Conservation (phyloP, 2,329 filamentous ascomycete species). For the Diplodia scrobiculata region DNA sequence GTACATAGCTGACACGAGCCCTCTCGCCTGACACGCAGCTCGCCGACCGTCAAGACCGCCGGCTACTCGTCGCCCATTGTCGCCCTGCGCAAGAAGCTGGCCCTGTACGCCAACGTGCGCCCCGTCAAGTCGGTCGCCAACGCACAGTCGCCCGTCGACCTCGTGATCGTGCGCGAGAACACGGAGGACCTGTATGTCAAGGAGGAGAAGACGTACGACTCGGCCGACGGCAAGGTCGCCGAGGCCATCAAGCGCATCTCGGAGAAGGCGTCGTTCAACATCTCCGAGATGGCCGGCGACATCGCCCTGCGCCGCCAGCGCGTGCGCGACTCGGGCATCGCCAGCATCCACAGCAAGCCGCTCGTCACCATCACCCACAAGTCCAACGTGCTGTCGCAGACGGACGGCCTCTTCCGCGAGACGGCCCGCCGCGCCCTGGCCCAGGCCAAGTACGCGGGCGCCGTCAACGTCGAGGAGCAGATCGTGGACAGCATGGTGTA, state of each 20-base stretch:
- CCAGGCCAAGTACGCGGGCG: constrained; percentile 61
- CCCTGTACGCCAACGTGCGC: constrained; percentile 95
- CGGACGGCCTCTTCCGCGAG: constrained; percentile 90
- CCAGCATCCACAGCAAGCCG: constrained; percentile 66
- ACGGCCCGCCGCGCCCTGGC: constrained; percentile 74
- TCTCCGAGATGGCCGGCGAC: constrained; percentile 90
- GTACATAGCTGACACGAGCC: constrained; percentile 3
- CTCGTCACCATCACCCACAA: constrained; percentile 98
- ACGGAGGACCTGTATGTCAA: constrained; percentile 99
- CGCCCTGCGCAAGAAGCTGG: constrained; percentile 89
- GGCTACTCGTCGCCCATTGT: constrained; percentile 98
- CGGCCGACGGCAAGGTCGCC: constrained; percentile 77
- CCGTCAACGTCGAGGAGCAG: constrained; percentile 82
- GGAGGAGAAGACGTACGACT: constrained; percentile 80
- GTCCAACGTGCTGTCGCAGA: constrained; percentile 94
- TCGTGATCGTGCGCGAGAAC: constrained; percentile 98
- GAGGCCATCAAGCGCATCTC: constrained; percentile 98
- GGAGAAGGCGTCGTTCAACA: constrained; percentile 78
- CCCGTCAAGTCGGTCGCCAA: constrained; percentile 83
- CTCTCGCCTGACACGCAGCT: constrained; percentile 53
- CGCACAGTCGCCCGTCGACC: constrained; percentile 71
- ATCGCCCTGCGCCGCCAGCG: constrained; percentile 86
- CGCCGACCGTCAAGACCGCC: constrained; percentile 82
- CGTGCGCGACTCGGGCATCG: constrained; percentile 63
- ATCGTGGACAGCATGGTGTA: constrained; percentile 99